Base-by-base conservation (phyloP, 2,329 filamentous ascomycete genomes). In the Colletotrichum incanum region DNA sequence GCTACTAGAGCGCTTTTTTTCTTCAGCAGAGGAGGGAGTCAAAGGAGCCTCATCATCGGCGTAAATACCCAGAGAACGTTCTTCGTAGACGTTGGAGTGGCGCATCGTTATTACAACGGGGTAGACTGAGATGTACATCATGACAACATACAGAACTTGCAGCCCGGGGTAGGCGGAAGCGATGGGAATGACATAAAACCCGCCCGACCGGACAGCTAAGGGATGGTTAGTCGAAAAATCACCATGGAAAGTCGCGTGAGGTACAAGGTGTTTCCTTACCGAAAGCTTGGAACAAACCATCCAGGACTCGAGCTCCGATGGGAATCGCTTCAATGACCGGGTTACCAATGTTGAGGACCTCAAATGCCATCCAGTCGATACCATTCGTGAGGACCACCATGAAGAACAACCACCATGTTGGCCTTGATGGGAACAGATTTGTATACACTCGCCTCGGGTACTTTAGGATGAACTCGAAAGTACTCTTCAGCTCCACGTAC, bases 81-180 rank as follows among this genome's bases (percentile, higher is more conserved):
- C 91, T 78, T 93, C 92, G 77, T 94, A 94, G 39, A 93, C 89
- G 76, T 93, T 93, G 49, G 91, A 92, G 77, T 91, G 90, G 37
- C 92, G 88, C 81, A 92, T 89, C 1, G 88, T 90, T 71, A 92
- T 89, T 34, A 89, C 87, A 28, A 92, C 86, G 0, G 91, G 90
- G 72, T 90, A 92, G 2, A 87, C 88, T 0, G 89, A 89, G 52
- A 92, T 88, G 78, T 92, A 92, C 89, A 92, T 92, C 84, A 91
- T 90, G 67, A 92, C 85, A 16, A 91, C 83, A 75, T 90, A 92
- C 2, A 90, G 80, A 0, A 92, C 84, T 71, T 91, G 87, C 3
- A 92, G 82, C 2, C 88, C 89, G 7, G 90, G 89, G 49, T 87
- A 87, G 2, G 87, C 82, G 1, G 85, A 82, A 4, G 89, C 81